These are phyloP conservation scores for Epicoccum sorghinum DNA, from an alignment of 2,329 filamentous ascomycete species.

Conservation along the genomic window DNA sequence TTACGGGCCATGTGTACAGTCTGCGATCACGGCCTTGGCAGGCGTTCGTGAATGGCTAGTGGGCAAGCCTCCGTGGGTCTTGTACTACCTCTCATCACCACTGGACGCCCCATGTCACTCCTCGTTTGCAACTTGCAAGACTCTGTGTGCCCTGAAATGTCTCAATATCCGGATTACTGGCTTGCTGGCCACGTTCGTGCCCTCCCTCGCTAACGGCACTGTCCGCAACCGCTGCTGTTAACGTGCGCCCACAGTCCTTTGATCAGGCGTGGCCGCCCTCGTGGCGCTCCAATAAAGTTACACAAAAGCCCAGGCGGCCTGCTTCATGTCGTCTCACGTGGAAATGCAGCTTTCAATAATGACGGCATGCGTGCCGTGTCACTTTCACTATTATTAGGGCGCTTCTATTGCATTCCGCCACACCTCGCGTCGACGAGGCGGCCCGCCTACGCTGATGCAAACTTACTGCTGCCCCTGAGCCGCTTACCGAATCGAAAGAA, in stretches of 20 bases:
- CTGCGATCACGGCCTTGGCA: constrained; percentile 31
- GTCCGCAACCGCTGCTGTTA: constrained; percentile 29
- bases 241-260: constrained; percentile 33
- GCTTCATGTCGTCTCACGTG: constrained; percentile 47
- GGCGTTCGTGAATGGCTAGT: constrained; percentile 23
- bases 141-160: constrained; percentile 27
- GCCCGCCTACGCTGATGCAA: constrained; percentile 49
- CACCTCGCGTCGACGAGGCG: constrained; percentile 14
- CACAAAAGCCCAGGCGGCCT: constrained; percentile 38
- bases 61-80: constrained; percentile 23
- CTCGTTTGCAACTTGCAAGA: constrained; percentile 28
- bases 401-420: constrained; percentile 21
- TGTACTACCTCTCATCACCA: constrained; percentile 37
- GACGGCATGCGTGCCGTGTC: constrained; percentile 42
- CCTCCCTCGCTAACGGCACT: constrained; percentile 31
- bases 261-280: constrained; percentile 44
- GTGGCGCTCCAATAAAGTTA: constrained; percentile 40
- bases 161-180: constrained; percentile 25
- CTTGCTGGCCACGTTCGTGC: constrained; percentile 35
- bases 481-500: constrained; percentile 58
- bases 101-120: constrained; percentile 17
- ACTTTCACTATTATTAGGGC: constrained; percentile 44
- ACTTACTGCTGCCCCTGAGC: constrained; percentile 55
- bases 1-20: constrained; percentile 29
- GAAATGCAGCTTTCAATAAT: constrained; percentile 39